Evolutionary conservation across 805 yeast genomes (phyloP).

Genomic region (Saccharomycopsis capsularis): DNA sequence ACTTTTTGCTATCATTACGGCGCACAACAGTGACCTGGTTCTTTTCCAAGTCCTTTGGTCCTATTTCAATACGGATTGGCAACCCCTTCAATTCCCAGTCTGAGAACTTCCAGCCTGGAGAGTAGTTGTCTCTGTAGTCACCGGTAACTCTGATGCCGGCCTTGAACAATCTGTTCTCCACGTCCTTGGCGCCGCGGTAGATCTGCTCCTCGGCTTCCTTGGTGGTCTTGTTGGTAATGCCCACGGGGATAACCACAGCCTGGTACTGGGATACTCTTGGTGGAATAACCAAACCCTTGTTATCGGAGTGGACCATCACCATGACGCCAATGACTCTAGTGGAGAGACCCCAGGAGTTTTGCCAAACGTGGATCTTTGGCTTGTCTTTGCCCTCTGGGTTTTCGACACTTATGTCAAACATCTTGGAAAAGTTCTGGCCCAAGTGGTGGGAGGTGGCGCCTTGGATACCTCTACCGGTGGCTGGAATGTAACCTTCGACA

Average conservation of each 20-base stretch:
- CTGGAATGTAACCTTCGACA: slow-evolving; percentile 92
- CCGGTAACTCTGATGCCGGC: slow-evolving; percentile 70
- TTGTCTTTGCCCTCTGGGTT: slow-evolving; percentile 87
- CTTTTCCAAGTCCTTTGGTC: slow-evolving; percentile 89
- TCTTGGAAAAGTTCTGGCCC: slow-evolving; percentile 97
- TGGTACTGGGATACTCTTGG: slow-evolving; percentile 94
- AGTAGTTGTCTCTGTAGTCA: slow-evolving; percentile 89
- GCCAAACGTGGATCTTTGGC: slow-evolving; percentile 84
- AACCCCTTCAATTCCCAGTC: slow-evolving; percentile 96
- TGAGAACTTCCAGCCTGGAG: slow-evolving; percentile 98
- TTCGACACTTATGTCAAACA: slow-evolving; percentile 94
- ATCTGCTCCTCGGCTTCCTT: slow-evolving; percentile 68
- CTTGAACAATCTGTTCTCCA: slow-evolving; percentile 54
- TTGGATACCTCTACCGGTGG: slow-evolving; percentile 99
- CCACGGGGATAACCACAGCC: slow-evolving; percentile 91
- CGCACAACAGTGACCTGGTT: slow-evolving; percentile 81
- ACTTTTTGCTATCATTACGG: slow-evolving; percentile 82
- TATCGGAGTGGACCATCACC: slow-evolving; percentile 98
- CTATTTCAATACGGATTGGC: slow-evolving; percentile 89
- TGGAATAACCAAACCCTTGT: slow-evolving; percentile 96
- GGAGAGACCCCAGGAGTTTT: slow-evolving; percentile 98
- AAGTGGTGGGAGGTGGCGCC: slow-evolving; percentile 98
- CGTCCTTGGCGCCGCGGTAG: slow-evolving; percentile 57
- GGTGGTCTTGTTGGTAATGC: slow-evolving; percentile 80
- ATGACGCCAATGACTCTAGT: slow-evolving; percentile 98